Percentiles rank a stretch among this genome's conserved stretches.
Evolutionary conservation across 1,284 basidiomycete species (phyloP).

Genomic region (Veloporphyrellus conicus): DNA sequence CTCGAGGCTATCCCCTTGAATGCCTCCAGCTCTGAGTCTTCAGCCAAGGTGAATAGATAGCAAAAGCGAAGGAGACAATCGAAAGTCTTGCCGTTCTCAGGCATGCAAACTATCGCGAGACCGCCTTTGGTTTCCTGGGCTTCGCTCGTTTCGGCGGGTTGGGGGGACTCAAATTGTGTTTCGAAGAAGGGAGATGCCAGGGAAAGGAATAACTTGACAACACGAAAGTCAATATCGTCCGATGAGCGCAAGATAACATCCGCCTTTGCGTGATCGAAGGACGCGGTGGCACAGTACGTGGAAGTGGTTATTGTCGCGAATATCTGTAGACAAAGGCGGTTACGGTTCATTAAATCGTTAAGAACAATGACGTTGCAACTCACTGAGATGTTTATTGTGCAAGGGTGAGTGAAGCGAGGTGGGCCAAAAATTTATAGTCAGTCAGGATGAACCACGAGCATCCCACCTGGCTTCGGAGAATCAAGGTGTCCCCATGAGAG

Average conservation of each 20-base stretch:
- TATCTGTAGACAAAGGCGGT: not conserved
- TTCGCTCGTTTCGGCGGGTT: constrained; percentile 22
- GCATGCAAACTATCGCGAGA: constrained; percentile 18
- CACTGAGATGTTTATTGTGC: constrained; percentile 1
- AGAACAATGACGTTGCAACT: not conserved
- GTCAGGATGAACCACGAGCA: no score
- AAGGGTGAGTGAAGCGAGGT: not conserved
- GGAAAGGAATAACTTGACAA: constrained; percentile 36
- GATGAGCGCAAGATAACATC: constrained; percentile 39
- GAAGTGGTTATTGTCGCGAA: constrained; percentile 1
- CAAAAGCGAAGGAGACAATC: constrained; percentile 23
- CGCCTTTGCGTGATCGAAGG: constrained; percentile 24
- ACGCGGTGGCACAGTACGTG: constrained; percentile 12
- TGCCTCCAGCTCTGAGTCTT: constrained; percentile 17
- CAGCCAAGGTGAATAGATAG: constrained; percentile 23
- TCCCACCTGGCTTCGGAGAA: no score
- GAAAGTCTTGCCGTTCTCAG: constrained; percentile 16
- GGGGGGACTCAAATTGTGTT: constrained; percentile 41
- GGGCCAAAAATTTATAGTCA: not conserved
- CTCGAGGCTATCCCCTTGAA: constrained; percentile 14
- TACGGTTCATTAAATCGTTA: no score
- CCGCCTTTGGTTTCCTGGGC: constrained; percentile 19
- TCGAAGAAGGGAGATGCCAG: constrained; percentile 40
- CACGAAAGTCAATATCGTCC: constrained; percentile 34
- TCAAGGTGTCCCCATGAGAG: no score